A percentile compares a stretch with the other conserved stretches of the same genome.
Evolutionary conservation across 2,329 filamentous ascomycete genomes (phyloP).

Genomic region (Coniella lustricola): DNA sequence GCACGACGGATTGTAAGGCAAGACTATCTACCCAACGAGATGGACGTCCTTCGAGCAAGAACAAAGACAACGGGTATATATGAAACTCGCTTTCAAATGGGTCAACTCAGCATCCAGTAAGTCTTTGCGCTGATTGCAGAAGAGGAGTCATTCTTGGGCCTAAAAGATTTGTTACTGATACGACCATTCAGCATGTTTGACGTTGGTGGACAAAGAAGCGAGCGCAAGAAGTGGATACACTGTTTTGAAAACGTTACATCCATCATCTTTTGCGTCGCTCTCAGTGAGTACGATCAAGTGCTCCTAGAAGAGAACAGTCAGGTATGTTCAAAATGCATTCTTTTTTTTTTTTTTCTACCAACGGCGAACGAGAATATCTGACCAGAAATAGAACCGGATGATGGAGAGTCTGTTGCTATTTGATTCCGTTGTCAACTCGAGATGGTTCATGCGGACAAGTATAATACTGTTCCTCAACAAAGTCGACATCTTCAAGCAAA

Average conservation of each 20-base stretch:
- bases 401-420: conserved; percentile 97
- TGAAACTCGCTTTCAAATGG: conserved; percentile 98
- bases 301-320: conserved; percentile 95
- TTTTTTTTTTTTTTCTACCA: no score
- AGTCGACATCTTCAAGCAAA: conserved; percentile 95
- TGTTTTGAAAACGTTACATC: conserved; percentile 99
- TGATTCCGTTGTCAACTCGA: conserved; percentile 95
- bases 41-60: conserved; percentile 88
- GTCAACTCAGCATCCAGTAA: conserved; percentile 96
- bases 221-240: conserved; percentile 99
- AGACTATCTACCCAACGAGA: conserved; percentile 87
- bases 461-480: conserved; percentile 99
- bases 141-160: background rate
- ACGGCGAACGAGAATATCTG: conserved; percentile 10
- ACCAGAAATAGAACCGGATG: conserved; percentile 76
- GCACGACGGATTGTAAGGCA: conserved; percentile 73
- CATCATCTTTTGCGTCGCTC: conserved; percentile 96
- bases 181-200: conserved; percentile 74
- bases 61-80: conserved; percentile 99
- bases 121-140: background rate
- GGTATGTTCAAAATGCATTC: conserved; percentile 43
- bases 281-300: conserved; percentile 98
- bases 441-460: conserved; percentile 98
- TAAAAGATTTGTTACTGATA: conserved; percentile 15
- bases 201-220: conserved; percentile 91